Evolutionary conservation across 148 eudicot genomes (phyloP), one percentile per base, ranked within the genome.

Genomic region (Fallopia convolvulus): DNA sequence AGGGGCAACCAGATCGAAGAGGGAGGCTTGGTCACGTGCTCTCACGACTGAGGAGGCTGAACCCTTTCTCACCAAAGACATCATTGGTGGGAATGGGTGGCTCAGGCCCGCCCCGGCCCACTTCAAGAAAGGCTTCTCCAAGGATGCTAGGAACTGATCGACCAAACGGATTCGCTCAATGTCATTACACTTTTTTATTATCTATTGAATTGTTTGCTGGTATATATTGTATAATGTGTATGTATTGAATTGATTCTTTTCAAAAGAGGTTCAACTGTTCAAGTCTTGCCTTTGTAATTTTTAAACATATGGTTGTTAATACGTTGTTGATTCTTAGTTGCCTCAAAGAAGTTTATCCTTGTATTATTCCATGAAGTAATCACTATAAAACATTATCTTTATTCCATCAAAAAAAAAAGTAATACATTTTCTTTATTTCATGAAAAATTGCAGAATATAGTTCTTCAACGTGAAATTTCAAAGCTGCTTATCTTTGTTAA

Each of bases 41-140:
- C 81, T 92, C 7, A 78, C 92, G 26, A 79, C 33, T 6, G 82
- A 86, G 3, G 93, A 92, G 74, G 90, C 80, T 66, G 76, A 84
- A 52, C 89, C 85, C 7, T 92, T 82, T 63, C 72, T 92, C 76
- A 83, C 79, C 65, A 90, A 82, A 72, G 83, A 77, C 65, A 82
- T 88, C 86, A 92, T 92, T 41, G 93, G 93, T 10, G 97, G 93
- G 46, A 75, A 84, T 60, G 81, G 74, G 2, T 92, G 97, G 97
- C 86, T 92, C 60, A 83, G 97, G 48, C 86, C 89, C 5, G 56
- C 84, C 20, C 88, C 88, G 3, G 58, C 78, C 70, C 75, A 76
- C 1, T 86, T 86, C 79, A 81, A 65, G 71, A 79, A 60, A 76
- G 74, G 36, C 20, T 83, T 85, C 83, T 44, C 78, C 55, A 20